A percentile compares a stretch with the other conserved stretches of the same genome.
These are phyloP conservation scores for Trichoderma polysporum DNA, from an alignment of 2,329 filamentous ascomycete species.

Conservation along the genomic window DNA sequence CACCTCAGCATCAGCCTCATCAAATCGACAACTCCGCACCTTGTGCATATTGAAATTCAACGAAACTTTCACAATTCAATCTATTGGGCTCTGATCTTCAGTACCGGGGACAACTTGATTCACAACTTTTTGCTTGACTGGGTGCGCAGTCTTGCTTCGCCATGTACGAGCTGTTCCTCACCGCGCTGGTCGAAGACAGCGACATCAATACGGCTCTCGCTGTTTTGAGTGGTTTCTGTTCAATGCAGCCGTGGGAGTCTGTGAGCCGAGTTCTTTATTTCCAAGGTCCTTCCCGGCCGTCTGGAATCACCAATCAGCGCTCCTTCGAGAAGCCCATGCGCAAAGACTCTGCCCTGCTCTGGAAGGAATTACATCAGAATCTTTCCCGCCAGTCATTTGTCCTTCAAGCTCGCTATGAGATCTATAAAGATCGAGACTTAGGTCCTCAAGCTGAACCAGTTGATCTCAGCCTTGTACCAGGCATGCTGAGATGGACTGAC, in stretches of 20 bases:
- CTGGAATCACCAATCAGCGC: conserved; percentile 45
- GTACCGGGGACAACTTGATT: too few species aligned
- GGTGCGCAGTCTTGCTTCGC: not conserved
- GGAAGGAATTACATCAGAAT: conserved; percentile 56
- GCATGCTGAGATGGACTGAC: conserved; percentile 58
- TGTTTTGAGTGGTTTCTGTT: conserved; percentile 57
- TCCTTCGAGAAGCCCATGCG: conserved; percentile 41
- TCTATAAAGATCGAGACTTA: conserved; percentile 50
- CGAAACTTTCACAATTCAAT: too few species aligned
- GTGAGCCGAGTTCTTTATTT: conserved; percentile 55
- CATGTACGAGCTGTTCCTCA: conserved; percentile 63
- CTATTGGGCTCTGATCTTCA: not conserved
- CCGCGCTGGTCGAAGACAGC: conserved; percentile 50
- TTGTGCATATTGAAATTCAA: not conserved
- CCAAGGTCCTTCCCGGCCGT: conserved; percentile 46
- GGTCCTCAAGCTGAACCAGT: conserved; percentile 34
- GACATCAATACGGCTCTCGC: conserved; percentile 51
- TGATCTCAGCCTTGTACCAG: conserved; percentile 45
- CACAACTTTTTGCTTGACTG: not conserved
- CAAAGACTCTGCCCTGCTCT: conserved; percentile 42
- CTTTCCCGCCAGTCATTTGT: conserved; percentile 58
- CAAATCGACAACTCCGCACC: not conserved
- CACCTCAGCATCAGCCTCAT: not conserved
- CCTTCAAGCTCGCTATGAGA: conserved; percentile 55
- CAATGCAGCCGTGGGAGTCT: conserved; percentile 52